Conservation (phyloP, 1,284 basidiomycete genomes). For the Mycosarcoma mackinlayi region DNA sequence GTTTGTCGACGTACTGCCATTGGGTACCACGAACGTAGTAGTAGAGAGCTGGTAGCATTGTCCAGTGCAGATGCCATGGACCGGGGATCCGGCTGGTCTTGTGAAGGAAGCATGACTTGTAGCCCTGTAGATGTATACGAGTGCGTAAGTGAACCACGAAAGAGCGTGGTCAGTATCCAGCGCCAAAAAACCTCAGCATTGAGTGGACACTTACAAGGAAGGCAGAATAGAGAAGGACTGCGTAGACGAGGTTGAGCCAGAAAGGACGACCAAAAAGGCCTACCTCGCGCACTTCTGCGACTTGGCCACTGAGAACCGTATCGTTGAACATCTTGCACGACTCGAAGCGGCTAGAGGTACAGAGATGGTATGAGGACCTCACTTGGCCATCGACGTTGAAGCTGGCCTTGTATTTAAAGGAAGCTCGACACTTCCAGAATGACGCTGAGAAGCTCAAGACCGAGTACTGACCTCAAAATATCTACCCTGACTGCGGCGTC, state of each 20-base stretch:
- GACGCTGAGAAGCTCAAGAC: too few relatives aligned
- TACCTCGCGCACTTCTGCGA: neutral
- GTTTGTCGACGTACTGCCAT: slow-evolving; percentile 16
- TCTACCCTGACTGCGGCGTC: too few relatives aligned
- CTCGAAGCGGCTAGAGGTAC: too few relatives aligned
- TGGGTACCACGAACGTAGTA: slow-evolving; percentile 14
- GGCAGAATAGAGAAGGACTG: slow-evolving; percentile 2
- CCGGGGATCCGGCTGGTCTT: slow-evolving; percentile 9
- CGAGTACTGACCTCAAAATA: too few relatives aligned
- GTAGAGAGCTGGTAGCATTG: slow-evolving; percentile 13
- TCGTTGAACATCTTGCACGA: slow-evolving; percentile 4
- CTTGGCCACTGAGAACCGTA: neutral
- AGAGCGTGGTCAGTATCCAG: neutral
- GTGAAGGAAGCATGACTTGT: slow-evolving; percentile 11
- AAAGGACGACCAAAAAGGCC: neutral
- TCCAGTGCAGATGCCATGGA: slow-evolving; percentile 14
- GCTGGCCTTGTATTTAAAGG: neutral
- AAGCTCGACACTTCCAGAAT: neutral
- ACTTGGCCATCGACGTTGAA: too few relatives aligned
- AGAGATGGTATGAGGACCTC: too few relatives aligned
- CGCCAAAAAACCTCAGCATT: too few relatives aligned
- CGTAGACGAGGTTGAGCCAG: slow-evolving; percentile 5
- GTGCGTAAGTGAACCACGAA: neutral
- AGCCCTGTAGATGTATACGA: slow-evolving; percentile 1
- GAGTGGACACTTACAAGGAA: slow-evolving; percentile 1